Evolutionary conservation across 1,139 yeast species (phyloP).

Genomic region (Saccharomycopsis hybrid): DNA sequence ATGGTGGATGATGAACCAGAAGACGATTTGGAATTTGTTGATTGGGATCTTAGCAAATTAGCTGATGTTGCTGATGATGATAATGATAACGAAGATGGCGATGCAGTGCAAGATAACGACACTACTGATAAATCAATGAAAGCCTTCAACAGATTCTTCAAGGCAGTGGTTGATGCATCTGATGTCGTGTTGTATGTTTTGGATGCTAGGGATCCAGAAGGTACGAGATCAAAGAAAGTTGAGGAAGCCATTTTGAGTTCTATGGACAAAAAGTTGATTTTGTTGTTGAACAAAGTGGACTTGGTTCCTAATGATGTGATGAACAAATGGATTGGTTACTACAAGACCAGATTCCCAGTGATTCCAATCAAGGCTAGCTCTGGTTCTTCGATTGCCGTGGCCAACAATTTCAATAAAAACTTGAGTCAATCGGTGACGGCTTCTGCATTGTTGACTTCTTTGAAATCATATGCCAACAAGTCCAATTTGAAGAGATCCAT

Average conservation of each 20-base stretch:
- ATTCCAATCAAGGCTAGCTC: constrained; percentile 72
- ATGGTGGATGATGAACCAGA: constrained; percentile 34
- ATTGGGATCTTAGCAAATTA: constrained; percentile 55
- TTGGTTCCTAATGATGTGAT: constrained; percentile 79
- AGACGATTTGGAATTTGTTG: constrained; percentile 39
- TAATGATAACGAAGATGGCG: constrained; percentile 34
- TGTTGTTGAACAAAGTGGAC: constrained; percentile 87
- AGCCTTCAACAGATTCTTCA: constrained; percentile 86
- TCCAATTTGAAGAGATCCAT: constrained; percentile 86
- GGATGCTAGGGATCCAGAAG: constrained; percentile 97
- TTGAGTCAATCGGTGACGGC: constrained; percentile 71
- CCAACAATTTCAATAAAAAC: constrained; percentile 71
- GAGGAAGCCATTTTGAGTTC: constrained; percentile 83
- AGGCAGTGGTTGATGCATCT: constrained; percentile 74
- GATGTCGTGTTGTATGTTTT: constrained; percentile 88
- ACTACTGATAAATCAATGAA: constrained; percentile 78
- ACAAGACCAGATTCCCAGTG: constrained; percentile 83
- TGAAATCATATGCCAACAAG: constrained; percentile 79
- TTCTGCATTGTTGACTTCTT: constrained; percentile 64
- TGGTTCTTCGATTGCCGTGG: constrained; percentile 32
- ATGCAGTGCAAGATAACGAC: constrained; percentile 38
- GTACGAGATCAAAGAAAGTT: constrained; percentile 85
- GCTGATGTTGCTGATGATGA: constrained; percentile 23
- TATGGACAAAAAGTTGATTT: constrained; percentile 72
- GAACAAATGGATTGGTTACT: constrained; percentile 76